Conservation (phyloP, 2,329 filamentous ascomycete genomes). For the Stagonosporopsis tanaceti region DNA sequence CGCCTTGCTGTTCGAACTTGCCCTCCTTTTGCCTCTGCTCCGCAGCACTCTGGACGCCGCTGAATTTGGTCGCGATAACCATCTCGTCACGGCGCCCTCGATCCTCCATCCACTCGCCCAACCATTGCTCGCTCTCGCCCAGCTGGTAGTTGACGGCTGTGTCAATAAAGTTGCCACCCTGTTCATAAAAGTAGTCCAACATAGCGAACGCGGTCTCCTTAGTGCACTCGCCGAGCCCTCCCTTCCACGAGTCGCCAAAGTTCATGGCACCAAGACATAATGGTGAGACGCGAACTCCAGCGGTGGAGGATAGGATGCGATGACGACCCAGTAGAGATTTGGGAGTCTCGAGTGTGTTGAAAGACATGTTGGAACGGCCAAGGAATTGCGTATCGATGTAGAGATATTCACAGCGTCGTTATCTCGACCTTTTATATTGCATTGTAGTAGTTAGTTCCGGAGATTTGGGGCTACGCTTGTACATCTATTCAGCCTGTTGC, state of each 20-base stretch:
- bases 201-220: conserved; percentile 70
- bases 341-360: conserved; percentile 7
- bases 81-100: conserved; percentile 50
- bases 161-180: conserved; percentile 78
- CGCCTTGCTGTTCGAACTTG: conserved; percentile 13
- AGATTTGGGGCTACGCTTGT: background rate
- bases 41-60: conserved; percentile 14
- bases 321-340: conserved; percentile 56
- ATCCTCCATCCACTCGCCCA: conserved; percentile 54
- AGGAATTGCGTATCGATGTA: background rate
- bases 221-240: conserved; percentile 58
- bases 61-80: conserved; percentile 53
- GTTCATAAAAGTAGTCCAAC: conserved; percentile 71
- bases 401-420: too few relatives aligned
- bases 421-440: background rate
- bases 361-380: conserved; percentile 9
- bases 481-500: too few relatives aligned
- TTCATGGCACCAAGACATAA: conserved; percentile 61
- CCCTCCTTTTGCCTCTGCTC: conserved; percentile 14
- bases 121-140: conserved; percentile 53
- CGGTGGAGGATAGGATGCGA: conserved; percentile 58
- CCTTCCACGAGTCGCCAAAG: conserved; percentile 57
- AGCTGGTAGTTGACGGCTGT: conserved; percentile 58
- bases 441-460: background rate
- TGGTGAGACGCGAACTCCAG: conserved; percentile 59